Base-by-base conservation (phyloP, 352 stramenopile genomes). In the Phytophthora ramorum region DNA sequence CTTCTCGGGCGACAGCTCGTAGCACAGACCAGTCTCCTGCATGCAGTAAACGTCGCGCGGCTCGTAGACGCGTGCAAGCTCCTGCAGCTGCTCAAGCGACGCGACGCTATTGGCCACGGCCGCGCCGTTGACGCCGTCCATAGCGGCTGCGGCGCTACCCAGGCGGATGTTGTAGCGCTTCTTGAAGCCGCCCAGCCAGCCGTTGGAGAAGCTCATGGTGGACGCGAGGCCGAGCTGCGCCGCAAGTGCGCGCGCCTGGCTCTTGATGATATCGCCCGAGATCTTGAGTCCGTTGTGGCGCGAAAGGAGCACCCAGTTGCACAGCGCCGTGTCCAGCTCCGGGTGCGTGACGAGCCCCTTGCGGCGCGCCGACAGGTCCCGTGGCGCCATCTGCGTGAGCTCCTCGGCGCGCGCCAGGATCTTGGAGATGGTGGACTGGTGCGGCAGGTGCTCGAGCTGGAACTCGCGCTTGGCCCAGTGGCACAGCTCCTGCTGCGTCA, bases 361-460 rank as follows among this genome's bases (percentile, higher is more conserved):
- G 17, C 76, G 66, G 9, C 76, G 58, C 34, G 71, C 63, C 16
- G 68, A 62, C 22, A 87, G 66, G 20, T 85, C 77, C n/a, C 71
- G 63, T 30, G 75, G 71, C 30, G 71, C 69, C 78, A 81, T 87
- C 52, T 75, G 75, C 43, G 73, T 85, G 17, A 87, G 66, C 56
- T 87, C 78, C 19, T 65, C 54, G 4, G 73, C 47, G 28, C 76
- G 76, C 44, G 75, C 70, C 30, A 89, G 63, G 54, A 89, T 89
- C 58, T 85, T 87, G 55, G 78, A 87, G 69, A 89, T 89, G 10
- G 80, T 89, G 22, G 75, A 81, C 63, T 89, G 80, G 37, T 83
- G 75, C 59, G 80, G 80, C 58, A 83, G 47, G 40, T 89, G 81
- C 24, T 66, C 56, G 20, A 89, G 67, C 34, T 77, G 59, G 65